Evolutionary conservation across 305 asterid species (phyloP), one percentile per base, ranked within the genome.

Genomic region (Solanum hybrid): DNA sequence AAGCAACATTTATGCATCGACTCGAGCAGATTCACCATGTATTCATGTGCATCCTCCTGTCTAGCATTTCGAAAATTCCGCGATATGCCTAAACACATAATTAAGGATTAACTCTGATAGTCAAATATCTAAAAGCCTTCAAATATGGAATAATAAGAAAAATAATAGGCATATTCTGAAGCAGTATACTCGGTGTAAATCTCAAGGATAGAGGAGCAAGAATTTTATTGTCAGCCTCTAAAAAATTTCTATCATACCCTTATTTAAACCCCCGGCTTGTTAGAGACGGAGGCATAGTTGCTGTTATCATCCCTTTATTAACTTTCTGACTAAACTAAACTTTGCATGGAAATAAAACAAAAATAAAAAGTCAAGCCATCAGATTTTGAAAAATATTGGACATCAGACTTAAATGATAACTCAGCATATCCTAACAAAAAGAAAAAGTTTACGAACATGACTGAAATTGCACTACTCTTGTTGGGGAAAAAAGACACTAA

Each of bases 31-130:
- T 97, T 94, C 89, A 96, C 98, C 99, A 97, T 97, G 91, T 97
- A 97, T 90, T 97, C 99, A 75, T 97, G 99, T 20, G 99, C 99
- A 91, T 97, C 99, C 93, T 97, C 99, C 92, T 97, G 99, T 90
- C 98, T 94, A 16, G 98, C 93, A 92, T 93, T 97, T 87, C 99
- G 93, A 90, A 97, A 97, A 93, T 88, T 97, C 86, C 99, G 94
- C n/a, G 99, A 96, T 95, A 97, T 94, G 91, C 98, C 99, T 96
- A 93, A 89, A 56, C 14, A 51, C 77, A 79, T 86, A 86, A 89
- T 96, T 86, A 97, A 95, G 96, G 94, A 91, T 90, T 88, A 92
- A 60, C 51, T 2, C 3, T 60, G 51, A 92, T 87, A 88, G 56
- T 90, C 76, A 85, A 66, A 85, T 56, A 46, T 86, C 60, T 46